Evolutionary conservation across 192 early-diverging fungal genomes (phyloP), one percentile per base, ranked within the genome.

Genomic region (Lobosporangium transversale): DNA sequence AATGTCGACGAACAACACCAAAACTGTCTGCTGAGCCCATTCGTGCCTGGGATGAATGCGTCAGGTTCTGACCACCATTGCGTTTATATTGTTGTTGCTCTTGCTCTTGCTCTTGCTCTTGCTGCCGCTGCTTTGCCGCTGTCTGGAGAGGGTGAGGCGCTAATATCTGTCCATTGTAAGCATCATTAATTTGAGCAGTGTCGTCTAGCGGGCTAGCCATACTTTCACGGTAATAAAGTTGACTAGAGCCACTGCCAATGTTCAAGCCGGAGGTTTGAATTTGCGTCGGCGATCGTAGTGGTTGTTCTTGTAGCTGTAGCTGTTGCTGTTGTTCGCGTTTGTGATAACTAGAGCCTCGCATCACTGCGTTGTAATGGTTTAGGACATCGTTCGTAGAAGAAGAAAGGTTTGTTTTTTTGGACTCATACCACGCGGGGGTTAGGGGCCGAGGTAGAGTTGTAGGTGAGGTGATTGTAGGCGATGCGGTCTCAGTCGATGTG

Each of bases 361-460:
- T 62, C 10, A 76, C 65, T 7, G 73, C 73, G 35, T 67, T 66
- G 44, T 76, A 76, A 35, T 76, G 73, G 2, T 53, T 67, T 21
- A 76, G 37, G 1, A 76, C 73, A 54, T 76, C 65, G 43, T 67
- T 62, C 0, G 73, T 76, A 20, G 64, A 67, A 0, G 65, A 44
- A 62, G 67, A 66, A 29, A 27, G 66, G 14, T 57, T 76, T n/a
- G n/a, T n/a, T n/a, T n/a, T n/a, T 48, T 76, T 76, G 49, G 64
- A 57, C 40, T 76, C 73, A 30, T 62, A 62, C 73, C 73, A 76
- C 1, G 73, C 65, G 2, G 73, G 64, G 2, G 63, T 76, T 50
- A 76, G 57, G 2, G 73, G 73, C 3, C 73, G 58, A 15, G 73
- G 73, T 3, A 76, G 33, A 0, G 73, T 76, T 0, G 73, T 50